These are phyloP conservation scores for Candida manassasensis DNA, from an alignment of 805 yeast species.

Conservation along the genomic window DNA sequence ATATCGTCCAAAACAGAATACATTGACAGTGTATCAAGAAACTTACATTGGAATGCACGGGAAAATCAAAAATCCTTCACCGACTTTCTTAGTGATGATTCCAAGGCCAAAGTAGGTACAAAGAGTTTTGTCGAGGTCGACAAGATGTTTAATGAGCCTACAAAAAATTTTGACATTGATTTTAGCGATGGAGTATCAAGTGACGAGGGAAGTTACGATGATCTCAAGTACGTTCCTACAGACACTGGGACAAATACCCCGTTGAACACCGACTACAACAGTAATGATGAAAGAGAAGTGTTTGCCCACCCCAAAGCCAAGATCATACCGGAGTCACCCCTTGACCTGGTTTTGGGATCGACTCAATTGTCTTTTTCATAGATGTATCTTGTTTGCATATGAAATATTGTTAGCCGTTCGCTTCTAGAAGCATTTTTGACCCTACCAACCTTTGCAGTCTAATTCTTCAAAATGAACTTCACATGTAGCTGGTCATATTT, in stretches of 20 bases:
- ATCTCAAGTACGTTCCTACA: slow-evolving; percentile 25
- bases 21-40: slow-evolving; percentile 78
- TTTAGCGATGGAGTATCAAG: slow-evolving; percentile 17
- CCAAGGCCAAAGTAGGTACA: background rate
- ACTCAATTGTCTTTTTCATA: background rate
- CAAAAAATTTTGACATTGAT: slow-evolving; percentile 28
- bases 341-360: slow-evolving; percentile 3
- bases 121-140: slow-evolving; percentile 1
- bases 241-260: slow-evolving; percentile 31
- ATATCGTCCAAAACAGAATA: slow-evolving; percentile 68
- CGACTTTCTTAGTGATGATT: slow-evolving; percentile 6
- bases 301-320: slow-evolving; percentile 43
- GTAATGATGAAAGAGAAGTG: slow-evolving; percentile 34
- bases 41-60: slow-evolving; percentile 90
- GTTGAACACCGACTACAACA: slow-evolving; percentile 15
- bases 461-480: too few relatives aligned
- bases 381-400: slow-evolving; percentile 5
- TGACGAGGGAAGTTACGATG: slow-evolving; percentile 19
- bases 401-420: slow-evolving; percentile 2
- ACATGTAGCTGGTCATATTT: too few relatives aligned
- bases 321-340: slow-evolving; percentile 15
- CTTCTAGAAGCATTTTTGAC: too few relatives aligned
- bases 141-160: background rate
- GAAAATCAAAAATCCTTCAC: slow-evolving; percentile 79
- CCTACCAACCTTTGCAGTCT: too few relatives aligned